phyloP scores from a whole-genome alignment of 148 eudicot genomes.

The Gaultheria prostrata region DNA sequence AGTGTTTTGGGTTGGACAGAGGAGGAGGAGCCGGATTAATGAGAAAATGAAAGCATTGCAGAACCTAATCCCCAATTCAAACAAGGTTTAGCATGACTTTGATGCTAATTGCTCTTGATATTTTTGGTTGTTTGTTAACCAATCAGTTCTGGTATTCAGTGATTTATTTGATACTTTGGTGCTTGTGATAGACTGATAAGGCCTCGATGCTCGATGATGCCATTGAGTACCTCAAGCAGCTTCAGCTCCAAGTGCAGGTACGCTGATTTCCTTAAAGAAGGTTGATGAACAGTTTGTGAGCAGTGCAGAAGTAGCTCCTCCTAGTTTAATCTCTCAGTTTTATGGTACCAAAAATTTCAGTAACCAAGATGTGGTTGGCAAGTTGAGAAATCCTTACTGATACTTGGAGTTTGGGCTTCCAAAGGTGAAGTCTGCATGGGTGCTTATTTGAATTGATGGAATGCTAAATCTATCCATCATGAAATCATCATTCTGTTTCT shows the following conservation, averaged over 20 bases:
- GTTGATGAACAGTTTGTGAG: background rate
- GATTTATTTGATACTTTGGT: constrained; percentile 1
- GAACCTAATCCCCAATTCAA: constrained; percentile 83
- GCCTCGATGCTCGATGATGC: constrained; percentile 99
- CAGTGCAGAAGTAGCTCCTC: background rate
- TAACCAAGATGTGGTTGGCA: background rate
- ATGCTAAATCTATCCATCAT: background rate
- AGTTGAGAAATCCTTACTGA: background rate
- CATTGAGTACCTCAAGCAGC: constrained; percentile 93
- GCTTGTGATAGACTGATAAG: constrained; percentile 68
- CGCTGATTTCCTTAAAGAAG: background rate
- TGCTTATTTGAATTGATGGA: background rate
- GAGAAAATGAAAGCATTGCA: constrained; percentile 97
- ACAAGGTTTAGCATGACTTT: constrained; percentile 49
- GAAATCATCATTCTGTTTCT: background rate
- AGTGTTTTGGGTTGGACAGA: constrained; percentile 35
- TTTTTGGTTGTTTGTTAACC: background rate
- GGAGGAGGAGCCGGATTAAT: constrained; percentile 87
- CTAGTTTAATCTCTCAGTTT: background rate
- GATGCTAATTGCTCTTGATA: background rate
- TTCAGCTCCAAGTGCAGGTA: constrained; percentile 94
- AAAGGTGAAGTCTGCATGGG: background rate
- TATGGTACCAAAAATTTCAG: background rate
- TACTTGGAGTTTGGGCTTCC: background rate
- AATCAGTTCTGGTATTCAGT: background rate